Evolutionary conservation across 306 rosid species (phyloP).

Genomic region (Ochetophila trinervis): DNA sequence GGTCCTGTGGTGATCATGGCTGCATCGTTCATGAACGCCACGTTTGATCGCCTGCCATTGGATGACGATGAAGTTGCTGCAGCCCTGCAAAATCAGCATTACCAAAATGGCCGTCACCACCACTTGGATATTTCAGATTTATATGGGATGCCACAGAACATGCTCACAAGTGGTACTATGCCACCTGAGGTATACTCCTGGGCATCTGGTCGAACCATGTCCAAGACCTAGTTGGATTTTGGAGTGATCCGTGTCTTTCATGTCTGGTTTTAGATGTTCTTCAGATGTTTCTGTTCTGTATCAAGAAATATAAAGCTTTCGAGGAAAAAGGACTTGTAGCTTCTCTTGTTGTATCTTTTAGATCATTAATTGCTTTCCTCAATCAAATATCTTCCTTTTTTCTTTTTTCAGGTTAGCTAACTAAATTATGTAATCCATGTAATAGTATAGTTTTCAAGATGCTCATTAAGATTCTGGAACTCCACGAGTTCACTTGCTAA

Average conservation of each 20-base stretch:
- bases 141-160: constrained; percentile 68
- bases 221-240: constrained; percentile 46
- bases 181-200: constrained; percentile 67
- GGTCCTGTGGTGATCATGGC: constrained; percentile 84
- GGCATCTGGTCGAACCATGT: constrained; percentile 53
- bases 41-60: constrained; percentile 71
- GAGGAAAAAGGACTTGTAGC: constrained; percentile 1
- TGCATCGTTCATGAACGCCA: constrained; percentile 79
- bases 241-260: constrained; percentile 9
- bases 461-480: too few relatives aligned
- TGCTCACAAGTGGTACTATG: constrained; percentile 59
- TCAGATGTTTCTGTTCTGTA: neutral
- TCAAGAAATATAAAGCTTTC: constrained; percentile 6
- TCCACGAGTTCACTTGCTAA: too few relatives aligned
- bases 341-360: neutral
- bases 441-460: too few relatives aligned
- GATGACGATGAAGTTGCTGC: constrained; percentile 64
- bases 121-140: constrained; percentile 62
- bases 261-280: constrained; percentile 11
- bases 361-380: constrained; percentile 3
- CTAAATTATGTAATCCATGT: neutral
- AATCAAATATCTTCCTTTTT: constrained; percentile 1
- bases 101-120: constrained; percentile 55
- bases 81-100: constrained; percentile 61
- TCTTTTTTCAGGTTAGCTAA: neutral